These are phyloP conservation scores for Ceratocystis harringtonii DNA, from an alignment of 2,329 filamentous ascomycete genomes.

Conservation along the genomic window DNA sequence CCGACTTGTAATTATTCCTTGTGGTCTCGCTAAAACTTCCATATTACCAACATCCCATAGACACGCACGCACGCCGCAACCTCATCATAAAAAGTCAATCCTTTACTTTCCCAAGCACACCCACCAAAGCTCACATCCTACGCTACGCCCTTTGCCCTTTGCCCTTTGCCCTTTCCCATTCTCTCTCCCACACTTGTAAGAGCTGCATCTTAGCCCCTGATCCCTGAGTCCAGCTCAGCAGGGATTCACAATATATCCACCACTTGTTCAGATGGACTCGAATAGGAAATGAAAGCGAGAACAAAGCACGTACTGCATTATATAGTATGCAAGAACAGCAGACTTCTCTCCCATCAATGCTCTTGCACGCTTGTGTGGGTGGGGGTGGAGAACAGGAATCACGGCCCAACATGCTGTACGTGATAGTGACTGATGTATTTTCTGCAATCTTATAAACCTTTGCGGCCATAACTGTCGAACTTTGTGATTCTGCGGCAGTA, in stretches of 20 bases:
- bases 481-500: too few species aligned
- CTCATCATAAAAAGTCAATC: background rate
- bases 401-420: background rate
- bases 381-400: background rate
- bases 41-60: background rate
- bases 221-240: conserved; percentile 9
- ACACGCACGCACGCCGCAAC: background rate
- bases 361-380: background rate
- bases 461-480: too few species aligned
- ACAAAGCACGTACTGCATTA: background rate
- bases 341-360: background rate
- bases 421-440: too few species aligned
- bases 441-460: too few species aligned
- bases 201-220: background rate
- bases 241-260: background rate
- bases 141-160: too few species aligned
- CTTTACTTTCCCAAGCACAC: background rate
- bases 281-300: background rate
- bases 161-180: background rate
- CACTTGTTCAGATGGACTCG: conserved; percentile 1
- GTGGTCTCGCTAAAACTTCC: background rate
- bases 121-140: background rate
- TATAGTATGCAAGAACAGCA: background rate
- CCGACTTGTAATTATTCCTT: background rate
- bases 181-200: background rate